Base-by-base conservation (phyloP, 208 protist genomes). In the Plasmodiophora brassicae region DNA sequence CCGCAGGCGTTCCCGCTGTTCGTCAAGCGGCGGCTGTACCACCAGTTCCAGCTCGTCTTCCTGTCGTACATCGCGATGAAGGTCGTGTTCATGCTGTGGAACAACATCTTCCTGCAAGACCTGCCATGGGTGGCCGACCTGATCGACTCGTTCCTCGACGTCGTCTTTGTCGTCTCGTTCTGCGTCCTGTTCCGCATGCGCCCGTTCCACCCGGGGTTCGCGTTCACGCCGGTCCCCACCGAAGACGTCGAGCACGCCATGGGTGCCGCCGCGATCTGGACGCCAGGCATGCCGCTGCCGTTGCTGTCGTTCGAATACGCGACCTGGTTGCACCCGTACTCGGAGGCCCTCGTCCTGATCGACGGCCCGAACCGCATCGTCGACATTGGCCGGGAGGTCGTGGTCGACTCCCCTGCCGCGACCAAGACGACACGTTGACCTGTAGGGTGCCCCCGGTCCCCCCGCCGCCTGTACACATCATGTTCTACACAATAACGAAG, bases 1-100 rank as follows among this genome's bases (percentile, higher is more conserved):
- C 65, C 65, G 20, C 20, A 5, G 10, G 32, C 32, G 10, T 78
- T 78, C 65, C 65, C 65, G n/a, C 10, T 78, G 5, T 78, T 38
- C n/a, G n/a, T 32, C 5, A 78, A 78, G 65, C 5, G 65, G 41
- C 65, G 41, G 41, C 32, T 78, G 5, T 78, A 78, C 65, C 65
- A 78, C n/a, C 32, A 78, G 10, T 78, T 78, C 65, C 65, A 78
- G 65, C n/a, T 78, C 10, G 41, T 38, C 10, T 14, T 38, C n/a
- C 65, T 78, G 65, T 78, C 65, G n/a, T 78, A 78, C n/a, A 78
- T 78, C 65, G 41, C 65, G 10, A 36, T 78, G 65, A 78, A 78
- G 41, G 65, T 78, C 14, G n/a, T 78, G 14, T 78, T 78, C n/a
- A n/a, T 78, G 65, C 65, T 78, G 5, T 78, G 65, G 65, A 5